phyloP scores from a whole-genome alignment of 2,329 filamentous ascomycete genomes.

The Ophiostoma triangulosporum region DNA sequence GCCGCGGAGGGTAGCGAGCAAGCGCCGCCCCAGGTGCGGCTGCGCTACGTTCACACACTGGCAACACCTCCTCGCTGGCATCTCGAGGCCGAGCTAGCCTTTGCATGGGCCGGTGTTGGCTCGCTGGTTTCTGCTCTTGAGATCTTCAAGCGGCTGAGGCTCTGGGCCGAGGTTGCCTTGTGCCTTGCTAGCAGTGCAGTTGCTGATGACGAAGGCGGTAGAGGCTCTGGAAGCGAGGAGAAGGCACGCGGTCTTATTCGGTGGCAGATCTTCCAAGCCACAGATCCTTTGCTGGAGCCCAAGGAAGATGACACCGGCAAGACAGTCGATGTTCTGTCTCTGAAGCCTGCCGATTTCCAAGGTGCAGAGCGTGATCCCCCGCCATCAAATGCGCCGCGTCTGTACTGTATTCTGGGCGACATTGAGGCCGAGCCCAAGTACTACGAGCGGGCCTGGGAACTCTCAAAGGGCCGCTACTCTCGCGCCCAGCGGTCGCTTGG shows the following conservation, averaged over 20 bases:
- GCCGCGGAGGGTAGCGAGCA: constrained; percentile 62
- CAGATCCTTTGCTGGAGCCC: constrained; percentile 21
- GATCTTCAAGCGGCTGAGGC: constrained; percentile 83
- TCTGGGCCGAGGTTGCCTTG: constrained; percentile 90
- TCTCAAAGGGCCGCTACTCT: constrained; percentile 68
- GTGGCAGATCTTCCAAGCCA: constrained; percentile 63
- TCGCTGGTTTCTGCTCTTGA: constrained; percentile 82
- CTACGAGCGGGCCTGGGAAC: constrained; percentile 78
- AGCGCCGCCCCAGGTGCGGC: constrained; percentile 59
- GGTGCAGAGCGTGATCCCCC: constrained; percentile 57
- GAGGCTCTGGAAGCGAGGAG: constrained; percentile 52
- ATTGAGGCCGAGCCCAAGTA: constrained; percentile 60
- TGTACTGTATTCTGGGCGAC: constrained; percentile 91
- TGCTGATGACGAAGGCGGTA: constrained; percentile 43
- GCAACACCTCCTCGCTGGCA: constrained; percentile 84
- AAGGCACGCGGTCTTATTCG: constrained; percentile 68
- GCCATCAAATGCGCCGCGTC: constrained; percentile 68
- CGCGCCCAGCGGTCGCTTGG: constrained; percentile 80
- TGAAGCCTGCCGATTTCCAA: constrained; percentile 37
- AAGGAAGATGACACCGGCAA: constrained; percentile 33
- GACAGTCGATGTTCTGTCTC: constrained; percentile 41
- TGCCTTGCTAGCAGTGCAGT: constrained; percentile 57
- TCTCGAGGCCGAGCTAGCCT: constrained; percentile 81
- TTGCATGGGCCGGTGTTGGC: constrained; percentile 81
- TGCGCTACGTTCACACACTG: constrained; percentile 74